Evolutionary conservation across 192 early-diverging fungal genomes (phyloP).

Genomic region (Backusella morwellensis): DNA sequence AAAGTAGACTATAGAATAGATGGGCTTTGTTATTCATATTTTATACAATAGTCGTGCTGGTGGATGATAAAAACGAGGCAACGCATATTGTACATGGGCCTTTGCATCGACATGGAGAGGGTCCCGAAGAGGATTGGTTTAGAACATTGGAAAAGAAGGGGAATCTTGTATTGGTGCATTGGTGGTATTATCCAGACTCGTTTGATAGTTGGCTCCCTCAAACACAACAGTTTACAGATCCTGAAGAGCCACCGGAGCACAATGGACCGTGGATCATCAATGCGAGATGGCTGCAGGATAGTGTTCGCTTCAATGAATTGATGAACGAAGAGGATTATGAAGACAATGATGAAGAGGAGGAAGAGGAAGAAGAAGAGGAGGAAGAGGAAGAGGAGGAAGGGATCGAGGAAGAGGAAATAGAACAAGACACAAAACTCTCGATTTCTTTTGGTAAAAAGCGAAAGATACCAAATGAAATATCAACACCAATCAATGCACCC

Average conservation of each 20-base stretch:
- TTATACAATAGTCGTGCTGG: conserved; percentile 28
- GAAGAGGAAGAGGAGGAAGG: not conserved
- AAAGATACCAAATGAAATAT: not conserved
- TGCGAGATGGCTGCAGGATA: conserved; percentile 74
- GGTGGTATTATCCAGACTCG: conserved; percentile 82
- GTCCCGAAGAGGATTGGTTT: conserved; percentile 55
- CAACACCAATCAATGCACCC: not conserved
- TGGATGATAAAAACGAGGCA: conserved; percentile 23
- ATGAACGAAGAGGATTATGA: conserved; percentile 91
- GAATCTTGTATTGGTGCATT: conserved; percentile 66
- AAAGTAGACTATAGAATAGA: not conserved
- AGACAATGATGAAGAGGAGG: conserved; percentile 16
- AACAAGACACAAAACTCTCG: not conserved
- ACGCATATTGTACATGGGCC: conserved; percentile 50
- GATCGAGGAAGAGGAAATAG: not conserved
- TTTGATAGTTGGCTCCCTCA: conserved; percentile 73
- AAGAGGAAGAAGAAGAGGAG: not conserved
- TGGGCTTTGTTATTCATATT: not conserved
- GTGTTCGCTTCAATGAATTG: conserved; percentile 73
- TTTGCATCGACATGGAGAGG: conserved; percentile 38
- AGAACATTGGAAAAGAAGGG: conserved; percentile 60
- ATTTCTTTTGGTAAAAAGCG: not conserved
- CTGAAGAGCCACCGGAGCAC: conserved; percentile 60
- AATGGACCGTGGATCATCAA: conserved; percentile 69
- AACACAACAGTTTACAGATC: conserved; percentile 60